Evolutionary conservation across 495 filamentous ascomycete genomes (phyloP).

Genomic region (Aspergillus kassunensis): DNA sequence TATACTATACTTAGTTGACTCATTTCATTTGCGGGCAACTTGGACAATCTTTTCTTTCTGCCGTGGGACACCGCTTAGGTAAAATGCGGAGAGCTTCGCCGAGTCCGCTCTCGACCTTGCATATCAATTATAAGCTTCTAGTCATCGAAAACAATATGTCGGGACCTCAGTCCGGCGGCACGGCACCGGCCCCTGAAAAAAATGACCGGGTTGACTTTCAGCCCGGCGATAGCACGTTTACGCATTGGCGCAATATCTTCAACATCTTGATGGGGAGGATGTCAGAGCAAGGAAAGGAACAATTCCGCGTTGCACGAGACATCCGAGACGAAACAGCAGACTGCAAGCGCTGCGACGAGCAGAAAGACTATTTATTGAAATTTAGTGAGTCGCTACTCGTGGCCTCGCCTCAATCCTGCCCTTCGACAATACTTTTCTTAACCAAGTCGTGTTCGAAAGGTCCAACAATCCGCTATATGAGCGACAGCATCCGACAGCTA

Average conservation of each 20-base stretch:
- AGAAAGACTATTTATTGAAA: conserved; percentile 73
- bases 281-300: conserved; percentile 60
- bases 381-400: conserved; percentile 57
- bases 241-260: conserved; percentile 78
- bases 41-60: conserved; percentile 25
- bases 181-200: conserved; percentile 16
- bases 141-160: conserved; percentile 26
- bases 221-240: conserved; percentile 58
- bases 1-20: conserved; percentile 3
- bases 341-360: conserved; percentile 71
- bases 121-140: neutral
- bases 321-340: conserved; percentile 62
- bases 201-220: conserved; percentile 38
- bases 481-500: conserved; percentile 69
- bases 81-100: conserved; percentile 27
- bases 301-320: conserved; percentile 69
- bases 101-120: conserved; percentile 11
- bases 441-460: conserved; percentile 31
- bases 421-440: neutral
- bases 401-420: neutral
- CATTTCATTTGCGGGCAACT: neutral
- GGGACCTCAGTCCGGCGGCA: conserved; percentile 26
- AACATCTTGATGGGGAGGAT: conserved; percentile 66
- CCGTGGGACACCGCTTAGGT: conserved; percentile 27
- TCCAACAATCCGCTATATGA: conserved; percentile 80